Evolutionary conservation across 371 early-diverging fungal species (phyloP).

Genomic region (Mortierella sp.): DNA sequence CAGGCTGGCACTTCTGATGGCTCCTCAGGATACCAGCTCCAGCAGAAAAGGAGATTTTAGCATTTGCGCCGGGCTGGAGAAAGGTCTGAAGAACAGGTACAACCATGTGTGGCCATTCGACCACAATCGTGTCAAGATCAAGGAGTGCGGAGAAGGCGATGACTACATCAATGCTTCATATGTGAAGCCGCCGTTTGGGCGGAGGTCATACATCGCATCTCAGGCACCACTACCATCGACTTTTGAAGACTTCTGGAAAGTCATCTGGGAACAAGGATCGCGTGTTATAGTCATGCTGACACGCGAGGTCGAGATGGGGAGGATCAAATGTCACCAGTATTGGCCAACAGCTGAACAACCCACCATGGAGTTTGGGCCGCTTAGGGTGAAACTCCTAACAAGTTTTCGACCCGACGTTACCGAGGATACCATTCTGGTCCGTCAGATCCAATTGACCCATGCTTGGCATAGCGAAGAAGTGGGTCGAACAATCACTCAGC

Average conservation of each 20-base stretch:
- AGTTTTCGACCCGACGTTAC: slow-evolving; percentile 20
- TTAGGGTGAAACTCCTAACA: slow-evolving; percentile 40
- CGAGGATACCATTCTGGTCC: slow-evolving; percentile 23
- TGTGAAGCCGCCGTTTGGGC: slow-evolving; percentile 65
- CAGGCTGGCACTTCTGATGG: slow-evolving; percentile 72
- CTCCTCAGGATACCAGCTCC: slow-evolving; percentile 60
- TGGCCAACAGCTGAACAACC: slow-evolving; percentile 68
- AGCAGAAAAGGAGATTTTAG: slow-evolving; percentile 60
- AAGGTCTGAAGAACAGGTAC: slow-evolving; percentile 79
- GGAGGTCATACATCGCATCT: slow-evolving; percentile 77
- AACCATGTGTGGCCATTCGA: slow-evolving; percentile 83
- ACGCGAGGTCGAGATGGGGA: slow-evolving; percentile 81
- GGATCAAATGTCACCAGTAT: slow-evolving; percentile 79
- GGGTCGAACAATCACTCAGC: slow-evolving; percentile 70
- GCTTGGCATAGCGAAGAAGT: slow-evolving; percentile 7
- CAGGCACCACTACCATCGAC: slow-evolving; percentile 91
- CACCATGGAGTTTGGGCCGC: slow-evolving; percentile 52
- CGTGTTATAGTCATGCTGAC: slow-evolving; percentile 91
- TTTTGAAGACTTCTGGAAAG: slow-evolving; percentile 89
- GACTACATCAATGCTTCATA: slow-evolving; percentile 87
- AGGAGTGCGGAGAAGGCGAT: slow-evolving; percentile 34
- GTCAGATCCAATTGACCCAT: slow-evolving; percentile 22
- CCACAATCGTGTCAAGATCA: slow-evolving; percentile 64
- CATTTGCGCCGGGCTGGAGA: slow-evolving; percentile 73
- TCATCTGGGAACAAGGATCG: slow-evolving; percentile 86